phyloP scores from a whole-genome alignment of 2,329 filamentous ascomycete species.

The Xylariales sp. region DNA sequence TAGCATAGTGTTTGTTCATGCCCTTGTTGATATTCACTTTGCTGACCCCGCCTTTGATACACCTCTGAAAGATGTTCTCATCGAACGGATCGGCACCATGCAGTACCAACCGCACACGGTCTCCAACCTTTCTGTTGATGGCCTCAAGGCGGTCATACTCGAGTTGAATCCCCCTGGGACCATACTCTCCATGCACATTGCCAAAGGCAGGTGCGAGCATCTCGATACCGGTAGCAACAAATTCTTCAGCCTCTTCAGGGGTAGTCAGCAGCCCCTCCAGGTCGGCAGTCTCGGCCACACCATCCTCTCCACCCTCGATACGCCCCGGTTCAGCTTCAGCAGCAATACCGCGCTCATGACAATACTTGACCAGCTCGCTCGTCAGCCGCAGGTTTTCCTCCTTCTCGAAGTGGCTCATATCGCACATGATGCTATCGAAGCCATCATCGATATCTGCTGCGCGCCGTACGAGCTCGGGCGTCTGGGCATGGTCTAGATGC shows the following conservation, averaged over 20 bases:
- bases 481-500: constrained; percentile 65
- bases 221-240: constrained; percentile 62
- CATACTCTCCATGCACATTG: constrained; percentile 66
- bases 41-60: constrained; percentile 39
- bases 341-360: constrained; percentile 61
- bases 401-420: constrained; percentile 71
- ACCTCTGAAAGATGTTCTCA: constrained; percentile 36
- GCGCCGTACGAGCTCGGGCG: constrained; percentile 54
- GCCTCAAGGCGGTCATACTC: constrained; percentile 27
- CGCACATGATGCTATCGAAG: constrained; percentile 73
- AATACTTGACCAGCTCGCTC: constrained; percentile 56
- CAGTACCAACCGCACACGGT: constrained; percentile 40
- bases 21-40: constrained; percentile 50
- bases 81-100: constrained; percentile 44
- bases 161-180: constrained; percentile 34
- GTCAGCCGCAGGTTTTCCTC: constrained; percentile 65
- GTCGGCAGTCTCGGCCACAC: constrained; percentile 51
- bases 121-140: constrained; percentile 37
- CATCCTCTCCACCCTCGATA: constrained; percentile 65
- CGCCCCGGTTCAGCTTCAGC: constrained; percentile 69
- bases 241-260: constrained; percentile 58
- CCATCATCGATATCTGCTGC: constrained; percentile 54
- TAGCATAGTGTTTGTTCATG: constrained; percentile 43
- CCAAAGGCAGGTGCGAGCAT: constrained; percentile 66
- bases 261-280: constrained; percentile 39